A percentile compares a stretch with the other conserved stretches of the same genome.
These are phyloP conservation scores for Pyrrhoderma lamaoense DNA, from an alignment of 1,284 basidiomycete genomes.

Conservation along the genomic window DNA sequence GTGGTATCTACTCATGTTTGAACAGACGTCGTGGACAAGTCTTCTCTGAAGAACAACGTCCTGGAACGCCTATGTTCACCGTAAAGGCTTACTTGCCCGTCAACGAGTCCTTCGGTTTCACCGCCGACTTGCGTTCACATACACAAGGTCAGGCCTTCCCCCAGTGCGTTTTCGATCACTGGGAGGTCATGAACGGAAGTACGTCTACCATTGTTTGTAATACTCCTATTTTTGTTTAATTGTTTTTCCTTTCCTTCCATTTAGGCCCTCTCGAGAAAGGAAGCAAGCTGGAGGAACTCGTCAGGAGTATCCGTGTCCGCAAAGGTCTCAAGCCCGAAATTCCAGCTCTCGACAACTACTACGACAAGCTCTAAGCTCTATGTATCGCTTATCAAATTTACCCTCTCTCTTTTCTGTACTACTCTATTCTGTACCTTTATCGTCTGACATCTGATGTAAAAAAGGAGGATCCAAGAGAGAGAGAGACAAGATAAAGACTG, in stretches of 20 bases:
- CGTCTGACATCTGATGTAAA: too few relatives aligned
- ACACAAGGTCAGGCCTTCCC: slow-evolving; percentile 99
- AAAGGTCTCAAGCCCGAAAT: slow-evolving; percentile 95
- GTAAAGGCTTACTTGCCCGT: slow-evolving; percentile 99
- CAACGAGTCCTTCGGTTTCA: slow-evolving; percentile 98
- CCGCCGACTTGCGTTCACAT: slow-evolving; percentile 87
- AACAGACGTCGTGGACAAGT: slow-evolving; percentile 99
- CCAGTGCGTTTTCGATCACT: slow-evolving; percentile 92
- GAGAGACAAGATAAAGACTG: too few relatives aligned
- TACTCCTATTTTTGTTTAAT: too few relatives aligned
- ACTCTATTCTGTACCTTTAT: not conserved
- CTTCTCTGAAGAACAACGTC: slow-evolving; percentile 94
- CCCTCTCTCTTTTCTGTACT: not conserved
- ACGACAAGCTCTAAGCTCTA: slow-evolving; percentile 69
- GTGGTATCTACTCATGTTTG: slow-evolving; percentile 93
- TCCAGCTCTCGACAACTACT: slow-evolving; percentile 80
- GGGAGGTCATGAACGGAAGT: slow-evolving; percentile 81
- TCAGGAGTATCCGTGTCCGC: slow-evolving; percentile 76
- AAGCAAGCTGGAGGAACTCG: slow-evolving; percentile 85
- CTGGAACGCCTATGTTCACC: slow-evolving; percentile 99
- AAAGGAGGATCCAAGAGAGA: too few relatives aligned
- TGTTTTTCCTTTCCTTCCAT: slow-evolving; percentile 9
- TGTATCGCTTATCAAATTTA: not conserved
- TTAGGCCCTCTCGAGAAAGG: slow-evolving; percentile 76
- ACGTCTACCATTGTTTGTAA: slow-evolving; percentile 31